These are phyloP conservation scores for Gymnopilus dilepis DNA, from an alignment of 768 basidiomycete genomes.

Conservation along the genomic window DNA sequence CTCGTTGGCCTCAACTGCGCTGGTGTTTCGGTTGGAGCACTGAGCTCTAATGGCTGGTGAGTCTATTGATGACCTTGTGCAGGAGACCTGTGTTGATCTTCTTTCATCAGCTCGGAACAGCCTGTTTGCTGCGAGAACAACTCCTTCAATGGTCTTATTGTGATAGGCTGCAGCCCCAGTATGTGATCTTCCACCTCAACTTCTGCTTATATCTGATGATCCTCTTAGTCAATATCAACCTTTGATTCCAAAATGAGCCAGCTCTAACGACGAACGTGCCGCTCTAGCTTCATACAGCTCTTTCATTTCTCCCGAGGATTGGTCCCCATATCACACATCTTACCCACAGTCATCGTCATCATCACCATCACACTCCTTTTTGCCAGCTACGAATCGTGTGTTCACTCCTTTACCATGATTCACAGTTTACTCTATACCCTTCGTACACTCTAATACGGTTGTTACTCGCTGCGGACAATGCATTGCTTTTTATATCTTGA, in stretches of 20 bases:
- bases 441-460: constrained; percentile 16
- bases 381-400: constrained; percentile 11
- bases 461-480: constrained; percentile 6
- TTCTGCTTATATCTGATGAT: not conserved
- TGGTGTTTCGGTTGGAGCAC: constrained; percentile 36
- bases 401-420: constrained; percentile 30
- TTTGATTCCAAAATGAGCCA: constrained; percentile 15
- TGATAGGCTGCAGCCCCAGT: constrained; percentile 49
- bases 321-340: constrained; percentile 7
- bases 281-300: not conserved
- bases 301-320: constrained; percentile 12
- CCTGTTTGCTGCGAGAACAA: constrained; percentile 55
- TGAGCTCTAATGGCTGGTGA: constrained; percentile 40
- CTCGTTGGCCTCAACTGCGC: constrained; percentile 43
- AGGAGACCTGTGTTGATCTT: not conserved
- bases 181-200: constrained; percentile 22
- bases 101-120: constrained; percentile 36
- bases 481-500: constrained; percentile 11
- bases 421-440: constrained; percentile 14
- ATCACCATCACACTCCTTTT: constrained; percentile 18
- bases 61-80: not conserved
- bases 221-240: constrained; percentile 30
- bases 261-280: constrained; percentile 9
- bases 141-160: constrained; percentile 47
- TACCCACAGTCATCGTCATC: not conserved